Evolutionary conservation across 768 basidiomycete genomes (phyloP), one percentile per base, ranked within the genome.

Genomic region (Mycena pura): DNA sequence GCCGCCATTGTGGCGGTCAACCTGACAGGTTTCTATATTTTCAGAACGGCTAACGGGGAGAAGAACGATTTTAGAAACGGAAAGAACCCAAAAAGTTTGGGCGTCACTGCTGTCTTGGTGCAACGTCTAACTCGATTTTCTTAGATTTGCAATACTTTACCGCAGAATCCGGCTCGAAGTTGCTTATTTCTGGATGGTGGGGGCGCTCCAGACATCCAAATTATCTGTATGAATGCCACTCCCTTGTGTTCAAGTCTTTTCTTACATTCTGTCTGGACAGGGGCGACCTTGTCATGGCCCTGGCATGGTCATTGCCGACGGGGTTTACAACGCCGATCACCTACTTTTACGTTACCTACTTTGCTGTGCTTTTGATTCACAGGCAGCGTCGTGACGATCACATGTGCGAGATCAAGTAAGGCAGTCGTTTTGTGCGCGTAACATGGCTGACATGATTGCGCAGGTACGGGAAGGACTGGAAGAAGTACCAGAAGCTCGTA

Each of bases 171-270:
- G 97, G 97, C 14, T 89, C 93, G 3, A 97, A 94, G 73, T 82
- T 99, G 31, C 83, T 99, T 25, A 96, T 88, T 27, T 93, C 92
- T 5, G 97, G 97, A 7, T 99, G 97, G 97, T 99, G 97, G 97
- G 96, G 96, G 9, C 76, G 84, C 48, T 96, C 92, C 0, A 85
- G 93, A 38, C 97, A 99, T 75, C 97, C 97, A 1, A 95, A 96
- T 68, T 96, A 96, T 74, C 71, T 93, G 90, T 90, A 64, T 55
- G 86, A 75, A 46, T 34, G 57, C 34, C 38, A 43, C 2, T 31
- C 34, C n/a, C n/a, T 27, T 51, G 29, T 29, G 8, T 56, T n/a
- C 36, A 24, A 57, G 58, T 36, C 47, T 25, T 17, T 51, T 27
- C 41, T 24, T 13, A 47, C 28, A 22, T 55, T 32, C 52, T 34